Conservation (phyloP, 768 basidiomycete species). For the Hericium coralloides region DNA sequence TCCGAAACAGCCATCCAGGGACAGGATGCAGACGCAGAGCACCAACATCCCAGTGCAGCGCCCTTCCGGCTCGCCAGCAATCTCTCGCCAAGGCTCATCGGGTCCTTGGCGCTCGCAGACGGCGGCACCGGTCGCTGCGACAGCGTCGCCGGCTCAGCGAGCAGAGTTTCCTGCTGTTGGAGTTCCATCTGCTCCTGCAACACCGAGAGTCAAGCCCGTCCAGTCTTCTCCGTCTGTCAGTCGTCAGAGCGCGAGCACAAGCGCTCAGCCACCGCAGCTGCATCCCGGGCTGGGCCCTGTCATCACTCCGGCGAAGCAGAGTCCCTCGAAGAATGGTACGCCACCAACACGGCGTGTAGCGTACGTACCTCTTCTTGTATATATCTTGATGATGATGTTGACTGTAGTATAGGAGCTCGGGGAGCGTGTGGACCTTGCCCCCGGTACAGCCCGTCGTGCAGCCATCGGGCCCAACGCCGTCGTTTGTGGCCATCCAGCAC, state of each 20-base stretch:
- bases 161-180: not conserved
- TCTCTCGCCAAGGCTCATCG: not conserved
- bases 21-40: not conserved
- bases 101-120: not conserved
- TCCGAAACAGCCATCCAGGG: not conserved
- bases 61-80: not conserved
- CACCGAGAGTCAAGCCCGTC: not conserved
- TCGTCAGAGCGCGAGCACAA: not conserved
- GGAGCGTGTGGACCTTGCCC: conserved; percentile 59
- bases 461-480: conserved; percentile 29
- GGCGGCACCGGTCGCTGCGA: not conserved
- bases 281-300: conserved; percentile 49
- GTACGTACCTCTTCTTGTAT: conserved; percentile 28
- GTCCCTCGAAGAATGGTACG: conserved; percentile 19
- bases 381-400: not conserved
- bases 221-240: not conserved
- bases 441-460: conserved; percentile 26
- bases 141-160: not conserved
- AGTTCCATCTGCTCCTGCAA: not conserved
- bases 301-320: conserved; percentile 50
- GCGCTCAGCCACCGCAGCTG: not conserved
- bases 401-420: conserved; percentile 17
- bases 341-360: conserved; percentile 34
- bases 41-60: not conserved
- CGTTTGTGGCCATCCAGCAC: conserved; percentile 81